Conservation (phyloP, 2,329 filamentous ascomycete species). For the Fulvia fulva region DNA sequence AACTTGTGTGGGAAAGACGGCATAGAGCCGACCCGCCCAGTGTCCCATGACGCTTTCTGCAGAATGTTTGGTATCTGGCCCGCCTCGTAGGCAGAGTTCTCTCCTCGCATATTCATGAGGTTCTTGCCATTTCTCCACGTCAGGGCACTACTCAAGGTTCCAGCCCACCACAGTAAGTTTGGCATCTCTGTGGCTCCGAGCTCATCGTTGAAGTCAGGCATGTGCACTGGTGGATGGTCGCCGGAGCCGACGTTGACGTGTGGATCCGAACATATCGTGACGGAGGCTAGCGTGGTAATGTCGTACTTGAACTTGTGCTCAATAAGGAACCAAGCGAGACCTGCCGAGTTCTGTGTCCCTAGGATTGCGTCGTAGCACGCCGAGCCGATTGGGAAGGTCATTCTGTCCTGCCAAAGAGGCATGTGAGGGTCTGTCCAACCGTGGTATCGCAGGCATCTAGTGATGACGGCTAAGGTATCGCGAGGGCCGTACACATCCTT, state of each 20-base stretch:
- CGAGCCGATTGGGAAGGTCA: slow-evolving; percentile 5
- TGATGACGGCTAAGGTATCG: not conserved
- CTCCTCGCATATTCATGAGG: too few species aligned
- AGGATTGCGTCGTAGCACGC: slow-evolving; percentile 2
- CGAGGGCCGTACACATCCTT: not conserved
- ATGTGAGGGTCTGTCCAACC: not conserved
- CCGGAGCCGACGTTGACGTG: not conserved
- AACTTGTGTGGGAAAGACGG: too few species aligned
- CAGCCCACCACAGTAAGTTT: not conserved
- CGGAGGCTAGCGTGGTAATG: not conserved
- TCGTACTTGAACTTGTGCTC: not conserved
- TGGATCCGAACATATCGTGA: not conserved
- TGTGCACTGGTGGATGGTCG: not conserved
- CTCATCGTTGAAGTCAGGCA: not conserved
- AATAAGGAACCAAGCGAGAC: not conserved
- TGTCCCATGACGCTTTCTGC: too few species aligned
- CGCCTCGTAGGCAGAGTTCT: too few species aligned
- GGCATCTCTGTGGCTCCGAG: not conserved
- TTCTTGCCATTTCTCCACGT: too few species aligned
- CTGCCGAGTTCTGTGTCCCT: not conserved
- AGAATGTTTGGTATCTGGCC: too few species aligned
- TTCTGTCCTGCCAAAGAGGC: not conserved
- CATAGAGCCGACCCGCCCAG: too few species aligned
- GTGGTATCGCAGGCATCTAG: not conserved
- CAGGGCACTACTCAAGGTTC: not conserved